Base-by-base conservation (phyloP, 352 stramenopile species). In the Pythium aristosporum region DNA sequence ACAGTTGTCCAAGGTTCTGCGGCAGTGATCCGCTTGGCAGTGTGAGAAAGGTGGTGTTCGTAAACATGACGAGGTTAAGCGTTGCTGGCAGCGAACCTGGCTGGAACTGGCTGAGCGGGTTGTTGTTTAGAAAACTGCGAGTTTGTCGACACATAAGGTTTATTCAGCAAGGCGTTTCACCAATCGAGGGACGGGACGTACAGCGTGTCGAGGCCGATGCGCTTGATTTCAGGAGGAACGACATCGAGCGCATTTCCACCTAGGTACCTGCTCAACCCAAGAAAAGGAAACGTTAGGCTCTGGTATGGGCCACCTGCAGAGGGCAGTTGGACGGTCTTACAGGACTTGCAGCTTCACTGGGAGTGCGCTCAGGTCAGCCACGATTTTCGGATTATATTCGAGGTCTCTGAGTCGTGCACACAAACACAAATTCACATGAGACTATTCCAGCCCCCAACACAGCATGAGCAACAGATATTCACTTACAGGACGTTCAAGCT, bases 401-500 rank as follows among this genome's bases (percentile, higher is more conserved):
- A 52, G 52, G 36, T 36, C 34, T n/a, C 9, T 16, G 42, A 18
- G 51, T 50, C 30, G 30, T 43, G 28, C 13, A 30, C 25, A 30
- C 25, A 30, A 30, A 30, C 25, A 5, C 25, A 30, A 30, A 5
- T 3, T 30, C 25, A 30, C 25, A 2, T 30, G 25, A 30, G 25
- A 2, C 25, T 30, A 2, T 2, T 5, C 5, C 25, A 30, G 3
- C 25, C 3, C 25, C 25, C 25, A 30, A 30, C 25, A 30, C 25
- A 30, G 25, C 1, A 28, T 18, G 16, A 10, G 23, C 37, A 52
- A 41, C 41, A 12, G 7, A 30, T 12, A 5, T 21, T 21, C 18
- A 59, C 59, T 30, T 46, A 57, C 57, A 65, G 16, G 11, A 1
- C 10, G 4, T n/a, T 43, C 16, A 65, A 25, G 20, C 16, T 36